Percentiles rank a stretch among this genome's conserved stretches.
Evolutionary conservation across 192 early-diverging fungal genomes (phyloP).

Genomic region (Podila epicladia): DNA sequence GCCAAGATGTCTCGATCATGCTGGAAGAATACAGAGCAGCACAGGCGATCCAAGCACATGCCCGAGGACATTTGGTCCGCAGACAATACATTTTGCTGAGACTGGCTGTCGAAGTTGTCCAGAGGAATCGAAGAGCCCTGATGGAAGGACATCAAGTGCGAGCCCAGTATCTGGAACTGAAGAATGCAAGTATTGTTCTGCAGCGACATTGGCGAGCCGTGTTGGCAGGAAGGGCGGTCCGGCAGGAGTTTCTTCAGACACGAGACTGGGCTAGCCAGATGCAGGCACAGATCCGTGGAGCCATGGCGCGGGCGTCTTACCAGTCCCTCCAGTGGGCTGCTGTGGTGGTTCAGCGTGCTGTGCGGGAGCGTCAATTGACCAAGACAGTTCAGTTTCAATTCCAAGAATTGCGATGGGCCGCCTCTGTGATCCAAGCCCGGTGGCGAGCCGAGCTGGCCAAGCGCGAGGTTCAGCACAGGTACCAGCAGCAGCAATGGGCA

Average conservation of each 20-base stretch:
- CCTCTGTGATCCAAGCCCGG: constrained; percentile 26
- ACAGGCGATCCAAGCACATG: constrained; percentile 30
- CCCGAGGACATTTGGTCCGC: constrained; percentile 23
- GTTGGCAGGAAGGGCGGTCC: constrained; percentile 7
- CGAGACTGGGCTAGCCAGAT: constrained; percentile 10
- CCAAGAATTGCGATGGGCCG: constrained; percentile 26
- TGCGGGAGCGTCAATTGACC: constrained; percentile 4
- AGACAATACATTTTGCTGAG: constrained; percentile 28
- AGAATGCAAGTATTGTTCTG: constrained; percentile 21
- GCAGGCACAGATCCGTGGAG: constrained; percentile 27
- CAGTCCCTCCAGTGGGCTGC: constrained; percentile 21
- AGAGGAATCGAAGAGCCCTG: constrained; percentile 16
- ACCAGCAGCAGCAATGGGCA: constrained; percentile 23
- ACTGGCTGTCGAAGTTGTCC: constrained; percentile 30
- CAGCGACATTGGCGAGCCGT: constrained; percentile 38
- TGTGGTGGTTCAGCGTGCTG: constrained; percentile 20
- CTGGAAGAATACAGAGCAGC: constrained; percentile 14
- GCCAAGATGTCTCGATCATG: neutral
- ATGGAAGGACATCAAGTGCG: constrained; percentile 25
- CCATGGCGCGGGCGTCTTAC: constrained; percentile 5
- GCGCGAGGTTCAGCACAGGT: constrained; percentile 14
- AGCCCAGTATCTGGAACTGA: constrained; percentile 9
- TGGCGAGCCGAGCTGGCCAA: constrained; percentile 29
- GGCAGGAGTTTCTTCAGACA: constrained; percentile 18
- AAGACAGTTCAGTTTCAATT: neutral